These are phyloP conservation scores for Furcasterigmium sp. DNA, from an alignment of 2,329 filamentous ascomycete genomes.

Conservation along the genomic window DNA sequence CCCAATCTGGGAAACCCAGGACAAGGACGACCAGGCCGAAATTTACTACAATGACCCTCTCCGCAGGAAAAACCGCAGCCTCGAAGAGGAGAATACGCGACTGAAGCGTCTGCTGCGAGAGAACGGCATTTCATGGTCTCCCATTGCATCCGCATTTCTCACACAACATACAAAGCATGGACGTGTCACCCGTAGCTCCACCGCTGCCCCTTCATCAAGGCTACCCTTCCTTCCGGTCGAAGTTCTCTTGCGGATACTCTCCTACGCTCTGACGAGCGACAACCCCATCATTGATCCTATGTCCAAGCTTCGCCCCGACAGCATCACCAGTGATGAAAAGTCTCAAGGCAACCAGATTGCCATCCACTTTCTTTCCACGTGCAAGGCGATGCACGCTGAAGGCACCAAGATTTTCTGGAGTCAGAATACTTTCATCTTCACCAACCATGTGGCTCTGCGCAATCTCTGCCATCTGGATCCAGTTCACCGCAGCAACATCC, in stretches of 20 bases:
- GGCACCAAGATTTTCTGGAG: slow-evolving; percentile 45
- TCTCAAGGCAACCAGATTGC: slow-evolving; percentile 41
- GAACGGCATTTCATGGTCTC: slow-evolving; percentile 46
- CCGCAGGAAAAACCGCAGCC: slow-evolving; percentile 37
- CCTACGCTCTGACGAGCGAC: slow-evolving; percentile 42
- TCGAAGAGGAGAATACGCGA: slow-evolving; percentile 42
- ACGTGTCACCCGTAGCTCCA: slow-evolving; percentile 21
- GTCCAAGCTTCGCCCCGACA: slow-evolving; percentile 34
- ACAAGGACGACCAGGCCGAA: slow-evolving; percentile 46
- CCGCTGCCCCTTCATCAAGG: slow-evolving; percentile 10
- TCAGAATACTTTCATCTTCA: slow-evolving; percentile 50
- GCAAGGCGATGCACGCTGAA: slow-evolving; percentile 42
- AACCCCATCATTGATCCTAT: slow-evolving; percentile 50
- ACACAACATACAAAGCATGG: slow-evolving; percentile 6
- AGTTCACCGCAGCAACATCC: slow-evolving; percentile 36
- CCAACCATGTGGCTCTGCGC: slow-evolving; percentile 41
- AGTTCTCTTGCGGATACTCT: slow-evolving; percentile 45
- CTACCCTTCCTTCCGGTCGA: slow-evolving; percentile 45
- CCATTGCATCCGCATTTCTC: slow-evolving; percentile 25
- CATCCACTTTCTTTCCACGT: slow-evolving; percentile 48
- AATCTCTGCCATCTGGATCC: slow-evolving; percentile 41
- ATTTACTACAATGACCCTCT: slow-evolving; percentile 41
- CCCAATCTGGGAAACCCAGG: slow-evolving; percentile 45
- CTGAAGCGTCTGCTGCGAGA: slow-evolving; percentile 48
- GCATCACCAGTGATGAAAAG: slow-evolving; percentile 38